A percentile compares a stretch with the other conserved stretches of the same genome.
Conservation (phyloP, 2,329 filamentous ascomycete genomes). For the Didymosphaeria variabile region DNA sequence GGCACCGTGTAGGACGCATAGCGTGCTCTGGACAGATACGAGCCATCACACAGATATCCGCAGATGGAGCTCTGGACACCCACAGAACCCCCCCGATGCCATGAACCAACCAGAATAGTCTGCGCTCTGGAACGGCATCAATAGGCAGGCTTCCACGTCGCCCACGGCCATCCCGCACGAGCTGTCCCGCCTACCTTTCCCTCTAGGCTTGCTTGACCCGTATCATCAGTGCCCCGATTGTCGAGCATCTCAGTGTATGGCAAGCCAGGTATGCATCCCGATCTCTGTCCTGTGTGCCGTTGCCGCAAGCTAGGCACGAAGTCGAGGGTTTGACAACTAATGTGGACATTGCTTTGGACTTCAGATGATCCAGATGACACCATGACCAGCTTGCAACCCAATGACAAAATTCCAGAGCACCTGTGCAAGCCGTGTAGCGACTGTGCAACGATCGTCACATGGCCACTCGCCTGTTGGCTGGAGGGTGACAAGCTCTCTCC, state of each 20-base stretch:
- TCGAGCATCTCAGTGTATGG: no score
- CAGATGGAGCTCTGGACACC: background rate
- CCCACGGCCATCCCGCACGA: no score
- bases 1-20: background rate
- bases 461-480: slow-evolving; percentile 4
- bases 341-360: background rate
- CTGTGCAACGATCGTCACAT: slow-evolving; percentile 4
- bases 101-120: no score
- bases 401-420: background rate
- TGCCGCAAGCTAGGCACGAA: background rate
- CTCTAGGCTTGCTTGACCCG: no score
- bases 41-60: background rate
- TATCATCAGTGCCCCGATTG: no score
- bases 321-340: background rate
- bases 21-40: background rate
- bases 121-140: no score
- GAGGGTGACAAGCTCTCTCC: slow-evolving; percentile 3
- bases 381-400: background rate
- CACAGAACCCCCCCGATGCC: no score
- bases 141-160: no score
- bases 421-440: slow-evolving; percentile 5
- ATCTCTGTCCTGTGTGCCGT: background rate
- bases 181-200: no score
- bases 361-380: background rate
- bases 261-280: no score